Evolutionary conservation across 2,329 filamentous ascomycete genomes (phyloP), one percentile per base, ranked within the genome.

Genomic region (Trichoderma arundinaceum): DNA sequence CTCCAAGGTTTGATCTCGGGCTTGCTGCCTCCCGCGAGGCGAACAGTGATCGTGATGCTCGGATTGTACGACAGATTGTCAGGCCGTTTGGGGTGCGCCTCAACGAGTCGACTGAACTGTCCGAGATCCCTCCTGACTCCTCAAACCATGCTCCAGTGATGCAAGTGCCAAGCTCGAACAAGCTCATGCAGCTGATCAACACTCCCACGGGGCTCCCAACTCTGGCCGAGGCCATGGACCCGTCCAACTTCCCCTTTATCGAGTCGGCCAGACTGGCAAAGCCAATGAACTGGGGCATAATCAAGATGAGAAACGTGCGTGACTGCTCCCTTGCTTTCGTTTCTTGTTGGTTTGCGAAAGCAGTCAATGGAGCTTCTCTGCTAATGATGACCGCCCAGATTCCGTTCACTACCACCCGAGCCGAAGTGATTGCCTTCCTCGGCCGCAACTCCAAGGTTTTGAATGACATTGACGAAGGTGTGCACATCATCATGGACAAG

Each of bases 401-500:
- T 65, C 86, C 86, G 0, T 88, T 86, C 68, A 75, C 77, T 15
- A 82, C 83, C 54, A 83, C 78, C 28, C 81, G 83, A 3, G 73
- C 82, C 13, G 86, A 88, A 71, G 76, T 89, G 17, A 78, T 86
- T 61, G 85, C 86, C 1, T 85, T 88, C 70, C 77, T 88, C 17
- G 86, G 86, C 2, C 82, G 84, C 57, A 87, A 84, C 69, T 82
- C 84, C 22, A 82, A 80, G 65, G 80, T 88, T 39, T 73, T 87
- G 53, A 83, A 81, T 35, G 85, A 88, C 66, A 73, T 72, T 1
- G 79, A 84, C 6, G 86, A 87, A 70, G 82, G 84, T 0, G 78
- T 89, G 7, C 86, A 88, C 66, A 87, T 88, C 68, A 86, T 88
- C 69, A 88, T 88, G 86, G 86, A 88, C 63, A 82, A 85, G n/a